These are phyloP conservation scores for Anisodus tanguticus DNA, from an alignment of 257 asterid species.

Conservation along the genomic window DNA sequence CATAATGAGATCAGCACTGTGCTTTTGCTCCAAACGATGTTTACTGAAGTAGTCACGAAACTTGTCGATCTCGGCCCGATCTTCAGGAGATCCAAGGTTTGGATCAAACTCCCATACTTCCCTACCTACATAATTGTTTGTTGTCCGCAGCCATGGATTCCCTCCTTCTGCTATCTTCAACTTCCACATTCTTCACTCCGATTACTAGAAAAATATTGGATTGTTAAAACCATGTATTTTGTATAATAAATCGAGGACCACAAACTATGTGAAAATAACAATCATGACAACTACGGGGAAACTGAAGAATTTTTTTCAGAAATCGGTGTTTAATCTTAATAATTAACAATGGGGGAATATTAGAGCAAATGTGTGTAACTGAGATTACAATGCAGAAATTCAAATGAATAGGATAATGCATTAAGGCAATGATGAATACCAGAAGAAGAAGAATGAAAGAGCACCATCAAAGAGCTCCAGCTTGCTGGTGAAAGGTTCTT, in stretches of 20 bases:
- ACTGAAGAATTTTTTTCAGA: too few relatives aligned
- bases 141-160: conserved; percentile 82
- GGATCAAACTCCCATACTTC: conserved; percentile 88
- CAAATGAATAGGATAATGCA: too few relatives aligned
- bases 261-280: background rate
- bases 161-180: conserved; percentile 81
- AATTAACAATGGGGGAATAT: background rate
- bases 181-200: conserved; percentile 75
- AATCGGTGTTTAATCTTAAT: too few relatives aligned
- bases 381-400: background rate
- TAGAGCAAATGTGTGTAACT: background rate
- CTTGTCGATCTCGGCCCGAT: conserved; percentile 75
- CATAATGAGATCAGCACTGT: conserved; percentile 90
- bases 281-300: background rate
- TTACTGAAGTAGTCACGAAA: conserved; percentile 57
- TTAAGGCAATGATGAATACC: too few relatives aligned
- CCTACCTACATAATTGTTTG: conserved; percentile 77
- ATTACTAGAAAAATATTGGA: background rate
- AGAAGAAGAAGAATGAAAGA: too few relatives aligned
- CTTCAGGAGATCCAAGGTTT: conserved; percentile 66
- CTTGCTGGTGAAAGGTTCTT: too few relatives aligned
- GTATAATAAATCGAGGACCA: background rate
- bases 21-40: conserved; percentile 73
- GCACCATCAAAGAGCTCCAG: too few relatives aligned
- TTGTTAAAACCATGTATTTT: background rate